Base-by-base conservation (phyloP, 1,139 yeast genomes). In the Kodamaea sp. region DNA sequence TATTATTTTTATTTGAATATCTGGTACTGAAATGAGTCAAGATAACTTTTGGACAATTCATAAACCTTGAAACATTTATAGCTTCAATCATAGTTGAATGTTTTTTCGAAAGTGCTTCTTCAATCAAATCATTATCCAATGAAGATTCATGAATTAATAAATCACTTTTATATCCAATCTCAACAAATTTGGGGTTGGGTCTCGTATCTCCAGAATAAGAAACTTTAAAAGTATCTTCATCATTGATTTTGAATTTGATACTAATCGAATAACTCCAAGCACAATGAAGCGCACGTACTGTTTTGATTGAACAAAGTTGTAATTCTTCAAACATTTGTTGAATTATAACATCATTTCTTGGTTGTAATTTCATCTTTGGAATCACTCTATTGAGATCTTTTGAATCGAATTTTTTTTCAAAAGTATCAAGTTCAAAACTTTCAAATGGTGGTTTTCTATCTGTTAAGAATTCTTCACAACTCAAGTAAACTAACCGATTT, bases 151-250 rank as follows among this genome's bases (percentile, higher is more conserved):
- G 99, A 35, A 92, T 81, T 43, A 92, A 68, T 38, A 94, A 61
- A 54, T 89, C 95, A 33, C 89, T 78, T n/a, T 68, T 62, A 25
- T 58, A 46, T 0, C 96, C 97, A 37, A 85, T 75, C 5, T 67
- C 71, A 46, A 84, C 85, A 48, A 71, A 71, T 35, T 58, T 63
- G 4, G 68, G 57, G 47, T 81, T 83, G 1, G 98, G 98, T 52
- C 97, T 76, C 0, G 97, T 88, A 55, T 92, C 99, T 7, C 98
- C 98, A 1, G 97, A 88, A 57, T 87, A 94, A 0, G 97, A 83
- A 1, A 90, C 70, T 49, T 78, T 83, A 65, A 89, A 87, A 0
- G 59, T 48, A 24, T 55, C 57, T 3, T 31, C 22, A 2, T 60
- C 57, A 0, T 45, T 41, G 8, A 45, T 28, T 15, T 58, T 56